Conservation (phyloP, 2,329 filamentous ascomycete genomes). For the Lasiodiplodia sp. region DNA sequence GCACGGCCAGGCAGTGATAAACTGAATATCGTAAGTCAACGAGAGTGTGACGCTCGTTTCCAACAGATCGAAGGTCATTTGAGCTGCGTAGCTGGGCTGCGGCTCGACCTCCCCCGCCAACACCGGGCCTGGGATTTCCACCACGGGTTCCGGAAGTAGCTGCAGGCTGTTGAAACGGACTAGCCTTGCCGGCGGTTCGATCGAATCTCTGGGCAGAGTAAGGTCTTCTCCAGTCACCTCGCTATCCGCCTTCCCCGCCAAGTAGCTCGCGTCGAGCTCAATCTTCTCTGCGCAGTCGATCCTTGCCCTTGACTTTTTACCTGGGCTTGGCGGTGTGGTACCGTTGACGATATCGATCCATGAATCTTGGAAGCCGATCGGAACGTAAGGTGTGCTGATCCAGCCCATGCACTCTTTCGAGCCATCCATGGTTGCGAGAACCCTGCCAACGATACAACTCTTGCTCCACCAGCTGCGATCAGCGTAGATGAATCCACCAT, state of each 20-base stretch:
- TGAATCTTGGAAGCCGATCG: conserved; percentile 51
- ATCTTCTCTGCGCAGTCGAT: conserved; percentile 46
- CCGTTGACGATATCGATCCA: conserved; percentile 58
- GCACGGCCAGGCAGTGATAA: conserved; percentile 63
- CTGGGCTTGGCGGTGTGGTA: conserved; percentile 32
- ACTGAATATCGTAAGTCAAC: conserved; percentile 60
- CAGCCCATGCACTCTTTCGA: conserved; percentile 63
- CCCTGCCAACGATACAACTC: conserved; percentile 60
- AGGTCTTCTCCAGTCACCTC: conserved; percentile 46
- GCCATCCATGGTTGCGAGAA: conserved; percentile 55
- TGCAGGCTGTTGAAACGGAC: conserved; percentile 12
- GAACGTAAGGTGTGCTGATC: conserved; percentile 54
- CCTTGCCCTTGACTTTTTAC: conserved; percentile 45
- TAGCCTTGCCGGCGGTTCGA: background rate
- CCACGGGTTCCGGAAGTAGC: conserved; percentile 13
- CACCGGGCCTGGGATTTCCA: background rate
- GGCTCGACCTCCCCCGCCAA: conserved; percentile 32
- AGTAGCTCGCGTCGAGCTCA: conserved; percentile 37
- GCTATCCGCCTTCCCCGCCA: conserved; percentile 17
- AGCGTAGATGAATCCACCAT: conserved; percentile 62
- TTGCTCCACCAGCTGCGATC: conserved; percentile 65
- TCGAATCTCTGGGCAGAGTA: conserved; percentile 44
- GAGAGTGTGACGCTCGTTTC: conserved; percentile 38
- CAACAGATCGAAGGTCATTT: conserved; percentile 44
- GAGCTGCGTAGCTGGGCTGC: conserved; percentile 36